A percentile compares a stretch with the other conserved stretches of the same genome.
phyloP scores from a whole-genome alignment of 352 stramenopile species.

The Pythium apleroticum region DNA sequence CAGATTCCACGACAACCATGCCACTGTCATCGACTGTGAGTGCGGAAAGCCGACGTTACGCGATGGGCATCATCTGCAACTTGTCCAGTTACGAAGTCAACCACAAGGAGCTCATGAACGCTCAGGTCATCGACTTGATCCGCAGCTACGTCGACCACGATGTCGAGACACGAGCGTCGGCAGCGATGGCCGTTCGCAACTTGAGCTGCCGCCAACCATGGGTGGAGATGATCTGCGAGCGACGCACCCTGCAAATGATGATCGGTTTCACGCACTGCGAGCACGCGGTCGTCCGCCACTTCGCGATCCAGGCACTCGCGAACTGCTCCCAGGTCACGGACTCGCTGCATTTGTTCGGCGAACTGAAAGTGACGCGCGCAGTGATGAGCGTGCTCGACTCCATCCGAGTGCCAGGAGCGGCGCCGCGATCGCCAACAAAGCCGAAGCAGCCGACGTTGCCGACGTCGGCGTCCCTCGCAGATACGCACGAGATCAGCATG shows the following conservation, averaged over 20 bases:
- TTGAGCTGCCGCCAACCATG: slow-evolving; percentile 68
- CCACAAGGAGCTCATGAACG: slow-evolving; percentile 79
- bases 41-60: slow-evolving; percentile 48
- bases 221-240: slow-evolving; percentile 81
- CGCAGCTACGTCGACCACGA: slow-evolving; percentile 71
- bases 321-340: slow-evolving; percentile 81
- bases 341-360: slow-evolving; percentile 68
- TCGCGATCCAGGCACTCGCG: slow-evolving; percentile 60
- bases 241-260: slow-evolving; percentile 62
- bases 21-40: slow-evolving; percentile 25
- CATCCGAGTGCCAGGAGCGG: not conserved
- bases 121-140: slow-evolving; percentile 67
- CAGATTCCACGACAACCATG: slow-evolving; percentile 9
- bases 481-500: slow-evolving; percentile 53
- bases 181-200: slow-evolving; percentile 73
- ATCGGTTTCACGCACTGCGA: slow-evolving; percentile 55
- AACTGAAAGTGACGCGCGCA: slow-evolving; percentile 54
- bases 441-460: not conserved
- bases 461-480: not conserved
- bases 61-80: slow-evolving; percentile 77
- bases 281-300: slow-evolving; percentile 57
- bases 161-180: slow-evolving; percentile 63
- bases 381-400: slow-evolving; percentile 56
- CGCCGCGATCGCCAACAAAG: not conserved
- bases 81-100: slow-evolving; percentile 73